Evolutionary conservation across 2,329 filamentous ascomycete species (phyloP), one percentile per base, ranked within the genome.

Genomic region (Cytospora piceicola): DNA sequence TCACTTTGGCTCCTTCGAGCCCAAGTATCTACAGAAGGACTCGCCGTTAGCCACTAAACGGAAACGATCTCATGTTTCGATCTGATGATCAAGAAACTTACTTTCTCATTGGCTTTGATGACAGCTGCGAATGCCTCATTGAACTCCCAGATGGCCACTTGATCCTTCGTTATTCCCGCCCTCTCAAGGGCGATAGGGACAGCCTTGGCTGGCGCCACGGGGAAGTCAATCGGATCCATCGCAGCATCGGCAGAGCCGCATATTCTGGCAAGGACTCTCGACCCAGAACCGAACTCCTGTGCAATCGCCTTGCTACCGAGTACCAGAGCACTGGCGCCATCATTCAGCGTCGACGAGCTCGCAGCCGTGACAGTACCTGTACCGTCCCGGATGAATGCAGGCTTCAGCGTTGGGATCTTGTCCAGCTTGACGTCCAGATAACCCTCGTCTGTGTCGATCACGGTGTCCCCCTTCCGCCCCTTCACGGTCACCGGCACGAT

Each of bases 71-170:
- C 24, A n/a, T n/a, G 12, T 36, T 22, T 51, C 36, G 9, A 42
- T 7, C 39, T 20, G 24, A 56, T 58, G 32, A 62, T 29, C 24
- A 22, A 17, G n/a, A 36, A 46, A 63, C 71, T 68, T 73, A 90
- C 89, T 86, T 96, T 94, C 73, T 92, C 90, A 75, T 98, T 97
- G 52, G 94, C 94, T 76, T 95, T 93, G 77, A 97, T 95, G 34
- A 97, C 94, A 5, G 92, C 92, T 32, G 95, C 94, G 75, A 99
- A 99, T 0, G 95, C 95, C 80, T 99, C 95, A 77, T 99, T 99
- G 79, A 99, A 97, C 77, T 98, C 95, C 94, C 95, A 98, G 27
- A 97, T 82, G 6, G 94, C 89, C 55, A 99, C 93, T 77, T 98
- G 91, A 56, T 96, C 90, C 79, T 94, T 93, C 70, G 88, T 92